Evolutionary conservation across 2,329 filamentous ascomycete genomes (phyloP).

Genomic region (Ophiosphaerella korrae): DNA sequence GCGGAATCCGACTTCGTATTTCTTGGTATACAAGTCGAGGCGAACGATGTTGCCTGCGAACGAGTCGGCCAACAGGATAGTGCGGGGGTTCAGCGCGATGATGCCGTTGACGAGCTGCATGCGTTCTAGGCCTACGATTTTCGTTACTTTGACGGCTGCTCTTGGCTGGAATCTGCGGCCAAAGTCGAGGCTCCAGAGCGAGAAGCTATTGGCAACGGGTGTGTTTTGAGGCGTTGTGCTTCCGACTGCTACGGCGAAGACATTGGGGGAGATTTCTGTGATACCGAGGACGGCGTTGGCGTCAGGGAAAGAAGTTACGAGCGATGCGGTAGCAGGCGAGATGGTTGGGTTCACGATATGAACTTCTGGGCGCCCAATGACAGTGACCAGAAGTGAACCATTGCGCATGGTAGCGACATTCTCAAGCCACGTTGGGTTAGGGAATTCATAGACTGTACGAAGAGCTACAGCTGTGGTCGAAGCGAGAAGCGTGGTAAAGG

Average conservation of each 20-base stretch:
- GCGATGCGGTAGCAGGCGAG: slow-evolving; percentile 16
- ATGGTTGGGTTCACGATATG: slow-evolving; percentile 40
- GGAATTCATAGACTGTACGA: slow-evolving; percentile 30
- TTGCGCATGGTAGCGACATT: slow-evolving; percentile 47
- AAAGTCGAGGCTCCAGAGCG: slow-evolving; percentile 24
- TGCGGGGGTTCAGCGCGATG: slow-evolving; percentile 16
- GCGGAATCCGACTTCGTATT: slow-evolving; percentile 11
- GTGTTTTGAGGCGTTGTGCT: slow-evolving; percentile 7
- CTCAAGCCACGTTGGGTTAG: slow-evolving; percentile 40
- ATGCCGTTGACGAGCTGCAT: slow-evolving; percentile 29
- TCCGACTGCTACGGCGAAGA: slow-evolving; percentile 41
- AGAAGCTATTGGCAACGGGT: slow-evolving; percentile 10
- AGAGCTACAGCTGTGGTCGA: slow-evolving; percentile 1
- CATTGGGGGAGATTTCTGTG: slow-evolving; percentile 40
- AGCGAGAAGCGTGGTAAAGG: slow-evolving; percentile 3
- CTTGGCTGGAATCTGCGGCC: not conserved
- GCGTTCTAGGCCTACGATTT: slow-evolving; percentile 20
- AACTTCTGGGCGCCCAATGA: slow-evolving; percentile 39
- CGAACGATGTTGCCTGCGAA: slow-evolving; percentile 19
- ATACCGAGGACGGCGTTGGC: slow-evolving; percentile 42
- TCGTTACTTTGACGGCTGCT: slow-evolving; percentile 3
- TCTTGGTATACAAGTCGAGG: slow-evolving; percentile 15
- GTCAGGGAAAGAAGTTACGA: slow-evolving; percentile 35
- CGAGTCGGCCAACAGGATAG: slow-evolving; percentile 31
- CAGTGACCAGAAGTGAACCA: slow-evolving; percentile 44